Evolutionary conservation across 306 rosid species (phyloP).

Genomic region (Vigna nakashimae): DNA sequence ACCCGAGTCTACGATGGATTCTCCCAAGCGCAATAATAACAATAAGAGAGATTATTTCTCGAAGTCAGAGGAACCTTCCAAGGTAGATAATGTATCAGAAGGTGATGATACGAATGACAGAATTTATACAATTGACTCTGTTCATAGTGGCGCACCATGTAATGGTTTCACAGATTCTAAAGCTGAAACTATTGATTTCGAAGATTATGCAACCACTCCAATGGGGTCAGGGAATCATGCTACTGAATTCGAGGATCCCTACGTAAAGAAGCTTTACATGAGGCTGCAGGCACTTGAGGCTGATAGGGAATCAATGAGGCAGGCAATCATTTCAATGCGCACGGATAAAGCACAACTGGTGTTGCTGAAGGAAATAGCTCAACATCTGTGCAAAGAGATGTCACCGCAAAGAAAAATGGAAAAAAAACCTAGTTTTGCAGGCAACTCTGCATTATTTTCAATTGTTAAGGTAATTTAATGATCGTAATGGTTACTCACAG

Average conservation of each 20-base stretch:
- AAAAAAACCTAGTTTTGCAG: slow-evolving; percentile 58
- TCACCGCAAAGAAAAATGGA: slow-evolving; percentile 63
- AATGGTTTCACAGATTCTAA: slow-evolving; percentile 63
- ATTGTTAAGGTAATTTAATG: slow-evolving; percentile 70
- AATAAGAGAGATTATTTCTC: slow-evolving; percentile 66
- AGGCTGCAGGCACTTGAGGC: slow-evolving; percentile 99
- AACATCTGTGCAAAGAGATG: slow-evolving; percentile 83
- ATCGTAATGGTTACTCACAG: slow-evolving; percentile 12
- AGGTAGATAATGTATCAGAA: slow-evolving; percentile 71
- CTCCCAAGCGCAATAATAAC: slow-evolving; percentile 62
- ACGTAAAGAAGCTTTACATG: slow-evolving; percentile 82
- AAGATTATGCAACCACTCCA: slow-evolving; percentile 64
- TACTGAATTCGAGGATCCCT: slow-evolving; percentile 73
- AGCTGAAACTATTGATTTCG: slow-evolving; percentile 59
- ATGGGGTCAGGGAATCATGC: slow-evolving; percentile 57
- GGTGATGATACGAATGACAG: slow-evolving; percentile 80
- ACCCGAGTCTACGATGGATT: slow-evolving; percentile 53
- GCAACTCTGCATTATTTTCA: slow-evolving; percentile 57
- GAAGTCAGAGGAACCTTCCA: slow-evolving; percentile 66
- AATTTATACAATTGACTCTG: slow-evolving; percentile 91
- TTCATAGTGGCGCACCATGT: slow-evolving; percentile 64
- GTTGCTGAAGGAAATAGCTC: slow-evolving; percentile 96
- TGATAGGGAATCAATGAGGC: slow-evolving; percentile 99
- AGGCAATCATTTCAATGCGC: slow-evolving; percentile 84
- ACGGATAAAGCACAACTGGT: slow-evolving; percentile 94